phyloP scores from a whole-genome alignment of 148 eudicot species.

The Cornus kousa region DNA sequence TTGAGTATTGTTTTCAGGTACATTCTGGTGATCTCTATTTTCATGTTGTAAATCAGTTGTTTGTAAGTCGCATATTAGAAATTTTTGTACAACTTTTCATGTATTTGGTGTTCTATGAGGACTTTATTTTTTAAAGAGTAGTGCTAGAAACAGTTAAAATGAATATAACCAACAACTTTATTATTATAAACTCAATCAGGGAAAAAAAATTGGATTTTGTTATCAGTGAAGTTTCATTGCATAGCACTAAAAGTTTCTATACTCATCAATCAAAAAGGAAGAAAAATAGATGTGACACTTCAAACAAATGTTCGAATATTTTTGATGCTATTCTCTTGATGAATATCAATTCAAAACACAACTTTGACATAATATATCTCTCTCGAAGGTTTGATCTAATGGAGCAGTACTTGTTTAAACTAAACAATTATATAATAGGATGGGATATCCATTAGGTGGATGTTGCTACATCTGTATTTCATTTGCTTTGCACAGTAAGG shows the following conservation, averaged over 20 bases:
- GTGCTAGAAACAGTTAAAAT: too few relatives aligned
- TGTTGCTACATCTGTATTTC: background rate
- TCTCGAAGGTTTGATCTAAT: background rate
- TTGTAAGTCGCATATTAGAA: background rate
- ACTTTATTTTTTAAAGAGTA: background rate
- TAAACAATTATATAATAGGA: background rate
- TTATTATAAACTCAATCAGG: background rate
- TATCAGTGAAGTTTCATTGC: background rate
- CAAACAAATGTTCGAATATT: background rate
- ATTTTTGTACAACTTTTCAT: background rate
- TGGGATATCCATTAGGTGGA: background rate
- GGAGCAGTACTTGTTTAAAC: background rate
- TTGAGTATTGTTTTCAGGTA: slow-evolving; percentile 95
- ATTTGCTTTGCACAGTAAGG: background rate
- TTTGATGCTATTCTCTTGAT: background rate
- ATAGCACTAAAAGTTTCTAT: background rate
- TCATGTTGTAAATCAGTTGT: background rate
- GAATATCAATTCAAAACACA: background rate
- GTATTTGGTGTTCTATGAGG: background rate
- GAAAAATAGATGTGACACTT: too few relatives aligned
- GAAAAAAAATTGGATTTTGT: background rate
- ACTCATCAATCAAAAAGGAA: too few relatives aligned
- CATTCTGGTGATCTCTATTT: slow-evolving; percentile 2
- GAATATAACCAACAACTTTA: background rate
- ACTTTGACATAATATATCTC: background rate